Percentiles rank a stretch among this genome's conserved stretches.
Conservation (phyloP, 352 stramenopile species). For the Saprolegnia parasitica region DNA sequence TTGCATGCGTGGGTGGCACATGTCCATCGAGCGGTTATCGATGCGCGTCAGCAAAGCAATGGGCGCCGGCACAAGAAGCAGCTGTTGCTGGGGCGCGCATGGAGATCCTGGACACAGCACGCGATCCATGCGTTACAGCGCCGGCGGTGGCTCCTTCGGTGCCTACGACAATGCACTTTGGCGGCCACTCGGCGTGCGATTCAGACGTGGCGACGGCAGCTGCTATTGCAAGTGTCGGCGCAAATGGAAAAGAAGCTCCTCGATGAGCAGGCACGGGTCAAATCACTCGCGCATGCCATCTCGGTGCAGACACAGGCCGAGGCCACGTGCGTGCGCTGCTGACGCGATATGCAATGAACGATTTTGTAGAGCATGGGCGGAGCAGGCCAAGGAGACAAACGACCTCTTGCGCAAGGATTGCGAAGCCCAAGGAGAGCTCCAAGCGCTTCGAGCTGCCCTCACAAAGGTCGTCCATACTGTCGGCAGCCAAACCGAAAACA, state of each 20-base stretch:
- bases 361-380: slow-evolving; percentile 22
- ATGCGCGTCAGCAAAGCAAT: too few species aligned
- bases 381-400: slow-evolving; percentile 26
- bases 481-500: not conserved
- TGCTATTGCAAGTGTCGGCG: not conserved
- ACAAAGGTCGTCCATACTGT: not conserved
- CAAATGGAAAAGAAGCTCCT: not conserved
- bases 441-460: not conserved
- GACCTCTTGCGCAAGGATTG: slow-evolving; percentile 15
- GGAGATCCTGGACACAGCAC: too few species aligned
- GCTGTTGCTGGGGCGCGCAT: too few species aligned
- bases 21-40: too few species aligned
- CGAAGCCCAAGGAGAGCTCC: not conserved
- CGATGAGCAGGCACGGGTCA: slow-evolving; percentile 18
- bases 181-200: not conserved
- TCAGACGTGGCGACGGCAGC: not conserved
- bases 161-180: not conserved
- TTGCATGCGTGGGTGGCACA: too few species aligned
- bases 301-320: slow-evolving; percentile 24
- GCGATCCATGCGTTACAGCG: too few species aligned
- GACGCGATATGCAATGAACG: not conserved
- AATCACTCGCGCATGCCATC: slow-evolving; percentile 18
- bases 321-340: slow-evolving; percentile 2
- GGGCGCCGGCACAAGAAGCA: too few species aligned
- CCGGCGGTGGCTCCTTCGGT: not conserved